Evolutionary conservation across 2,329 filamentous ascomycete species (phyloP), one percentile per base, ranked within the genome.

Genomic region (Colletotrichum limetticola): DNA sequence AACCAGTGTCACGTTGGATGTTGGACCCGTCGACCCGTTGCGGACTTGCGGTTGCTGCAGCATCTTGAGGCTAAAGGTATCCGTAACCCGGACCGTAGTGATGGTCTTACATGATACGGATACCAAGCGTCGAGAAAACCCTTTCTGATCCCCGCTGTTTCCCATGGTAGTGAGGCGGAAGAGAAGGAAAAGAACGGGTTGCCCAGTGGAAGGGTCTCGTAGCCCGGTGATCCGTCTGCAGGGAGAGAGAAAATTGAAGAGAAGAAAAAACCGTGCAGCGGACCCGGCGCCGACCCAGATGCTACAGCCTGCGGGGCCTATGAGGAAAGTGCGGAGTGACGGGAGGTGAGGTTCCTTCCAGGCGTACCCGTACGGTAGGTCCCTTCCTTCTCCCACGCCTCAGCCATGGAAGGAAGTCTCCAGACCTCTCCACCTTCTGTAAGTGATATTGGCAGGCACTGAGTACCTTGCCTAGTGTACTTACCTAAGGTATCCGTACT

Each of bases 131-230:
- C 26, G 22, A 61, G n/a, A 26, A 30, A 64, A 70, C 22, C 37
- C 52, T 69, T 63, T 37, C 46, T 59, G 42, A n/a, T 32, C 58
- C 70, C 67, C 55, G 59, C 61, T 67, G 60, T 65, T 66, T 53
- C 60, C 60, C 58, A 55, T 60, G 55, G 22, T 26, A 63, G 60
- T 24, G 60, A 53, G 60, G 60, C 60, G 60, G 42, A 53, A 52
- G 26, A 42, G 9, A 63, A 63, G 60, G 66, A 32, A 68, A 68
- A 72, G 26, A 28, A 55, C 70, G 70, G 70, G 70, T 72, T 72
- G 70, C 70, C 62, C 60, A 56, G 70, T 72, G 70, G 49, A 72
- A 70, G 70, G 66, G 66, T 63, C 63, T 69, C 24, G 70, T 70
- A 22, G 70, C 60, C 60, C 28, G 56, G 69, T 58, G 53, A 37